Percentiles rank a stretch among this genome's conserved stretches.
phyloP scores from a whole-genome alignment of 2,329 filamentous ascomycete species.

The Gnomoniopsis smithogilvyi region DNA sequence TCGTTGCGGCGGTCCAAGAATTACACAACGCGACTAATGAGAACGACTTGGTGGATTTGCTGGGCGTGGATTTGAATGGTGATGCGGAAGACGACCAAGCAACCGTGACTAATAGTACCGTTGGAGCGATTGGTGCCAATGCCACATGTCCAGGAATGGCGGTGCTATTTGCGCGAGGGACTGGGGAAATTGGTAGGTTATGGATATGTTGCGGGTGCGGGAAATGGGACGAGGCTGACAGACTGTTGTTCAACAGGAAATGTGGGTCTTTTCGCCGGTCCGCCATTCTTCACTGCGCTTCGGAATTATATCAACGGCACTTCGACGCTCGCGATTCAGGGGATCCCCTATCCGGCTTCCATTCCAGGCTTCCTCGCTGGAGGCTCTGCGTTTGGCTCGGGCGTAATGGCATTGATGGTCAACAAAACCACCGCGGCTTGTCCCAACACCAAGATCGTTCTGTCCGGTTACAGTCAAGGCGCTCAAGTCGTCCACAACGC shows the following conservation, averaged over 20 bases:
- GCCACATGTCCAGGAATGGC: conserved; percentile 15
- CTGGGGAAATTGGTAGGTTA: conserved; percentile 9
- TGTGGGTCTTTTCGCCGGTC: conserved; percentile 24
- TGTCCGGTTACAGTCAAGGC: conserved; percentile 36
- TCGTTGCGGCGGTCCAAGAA: conserved; percentile 4
- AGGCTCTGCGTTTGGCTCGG: conserved; percentile 15
- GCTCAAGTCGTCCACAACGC: conserved; percentile 29
- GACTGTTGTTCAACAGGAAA: conserved; percentile 18
- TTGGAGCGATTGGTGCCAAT: conserved; percentile 2
- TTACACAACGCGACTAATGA: conserved; percentile 11
- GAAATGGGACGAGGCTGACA: not conserved
- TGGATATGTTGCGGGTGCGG: too few species aligned
- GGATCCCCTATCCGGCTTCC: conserved; percentile 25
- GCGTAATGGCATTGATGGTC: conserved; percentile 24
- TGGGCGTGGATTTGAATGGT: conserved; percentile 4
- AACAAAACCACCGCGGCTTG: conserved; percentile 22
- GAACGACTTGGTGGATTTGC: conserved; percentile 10
- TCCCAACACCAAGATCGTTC: conserved; percentile 37
- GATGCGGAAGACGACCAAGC: not conserved
- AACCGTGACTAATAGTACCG: not conserved
- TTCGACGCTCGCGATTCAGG: conserved; percentile 23
- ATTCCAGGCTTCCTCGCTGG: conserved; percentile 23
- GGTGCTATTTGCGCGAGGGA: conserved; percentile 12
- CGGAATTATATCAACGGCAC: conserved; percentile 16
- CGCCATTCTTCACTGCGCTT: conserved; percentile 24